Evolutionary conservation across 169 alveolate species (phyloP).

Genomic region (Toxoplasma gondii): DNA sequence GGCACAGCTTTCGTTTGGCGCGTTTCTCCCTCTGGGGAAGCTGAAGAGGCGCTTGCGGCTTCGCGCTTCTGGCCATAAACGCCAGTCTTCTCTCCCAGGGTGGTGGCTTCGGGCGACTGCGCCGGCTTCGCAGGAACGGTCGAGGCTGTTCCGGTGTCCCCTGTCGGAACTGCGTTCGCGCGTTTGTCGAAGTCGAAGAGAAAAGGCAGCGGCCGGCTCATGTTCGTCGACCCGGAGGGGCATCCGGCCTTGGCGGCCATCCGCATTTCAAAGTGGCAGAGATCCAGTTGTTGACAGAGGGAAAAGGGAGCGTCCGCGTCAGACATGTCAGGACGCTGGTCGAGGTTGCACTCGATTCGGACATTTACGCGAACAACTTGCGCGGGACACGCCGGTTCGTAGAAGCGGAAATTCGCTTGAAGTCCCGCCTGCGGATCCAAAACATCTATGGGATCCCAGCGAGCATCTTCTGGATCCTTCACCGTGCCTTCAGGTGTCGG

Average conservation of each 20-base stretch:
- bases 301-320: background rate
- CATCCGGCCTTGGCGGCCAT: background rate
- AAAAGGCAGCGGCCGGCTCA: background rate
- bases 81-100: too few relatives aligned
- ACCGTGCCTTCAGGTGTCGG: background rate
- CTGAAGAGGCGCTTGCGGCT: background rate
- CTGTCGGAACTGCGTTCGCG: background rate
- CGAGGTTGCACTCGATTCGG: background rate
- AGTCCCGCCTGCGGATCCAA: constrained; percentile 7
- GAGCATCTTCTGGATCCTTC: background rate
- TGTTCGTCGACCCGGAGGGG: background rate
- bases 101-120: too few relatives aligned
- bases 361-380: background rate
- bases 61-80: background rate
- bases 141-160: background rate
- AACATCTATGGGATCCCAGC: constrained; percentile 1
- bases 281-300: background rate
- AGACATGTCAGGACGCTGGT: background rate
- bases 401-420: background rate
- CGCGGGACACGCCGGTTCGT: background rate
- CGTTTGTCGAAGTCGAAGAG: background rate
- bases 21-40: background rate
- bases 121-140: background rate
- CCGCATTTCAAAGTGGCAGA: background rate
- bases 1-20: background rate